A percentile compares a stretch with the other conserved stretches of the same genome.
phyloP scores from a whole-genome alignment of 2,329 filamentous ascomycete species.

The Calycina herbarum region DNA sequence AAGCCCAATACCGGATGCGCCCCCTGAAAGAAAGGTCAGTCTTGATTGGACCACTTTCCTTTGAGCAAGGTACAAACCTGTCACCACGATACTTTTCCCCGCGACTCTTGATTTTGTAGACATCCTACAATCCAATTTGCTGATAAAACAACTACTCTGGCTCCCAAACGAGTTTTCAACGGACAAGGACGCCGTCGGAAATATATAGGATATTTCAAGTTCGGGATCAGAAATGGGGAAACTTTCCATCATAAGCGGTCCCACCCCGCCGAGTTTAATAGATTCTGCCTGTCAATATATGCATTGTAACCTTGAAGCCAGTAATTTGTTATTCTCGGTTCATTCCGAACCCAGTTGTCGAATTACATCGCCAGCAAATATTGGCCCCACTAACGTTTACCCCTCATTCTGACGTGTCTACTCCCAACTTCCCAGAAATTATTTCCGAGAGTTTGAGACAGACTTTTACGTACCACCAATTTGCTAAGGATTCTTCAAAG shows the following conservation, averaged over 20 bases:
- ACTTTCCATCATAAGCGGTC: background rate
- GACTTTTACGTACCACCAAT: no score
- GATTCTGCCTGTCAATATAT: background rate
- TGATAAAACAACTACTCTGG: background rate
- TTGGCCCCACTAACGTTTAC: background rate
- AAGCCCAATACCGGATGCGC: conserved; percentile 72
- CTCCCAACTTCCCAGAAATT: no score
- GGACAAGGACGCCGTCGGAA: no score
- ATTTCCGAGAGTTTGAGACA: no score
- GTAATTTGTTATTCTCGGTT: background rate
- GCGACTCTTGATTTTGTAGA: background rate
- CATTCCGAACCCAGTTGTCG: background rate
- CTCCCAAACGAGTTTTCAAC: no score
- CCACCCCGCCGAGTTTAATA: background rate
- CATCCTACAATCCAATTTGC: background rate
- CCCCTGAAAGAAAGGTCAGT: conserved; percentile 59
- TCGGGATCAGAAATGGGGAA: background rate
- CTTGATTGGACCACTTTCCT: background rate
- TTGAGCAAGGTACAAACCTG: background rate
- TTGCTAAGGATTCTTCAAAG: no score
- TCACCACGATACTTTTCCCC: background rate
- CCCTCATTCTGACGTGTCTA: background rate
- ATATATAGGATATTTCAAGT: background rate
- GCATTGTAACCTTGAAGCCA: no score
- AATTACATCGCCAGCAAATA: background rate